Evolutionary conservation across 805 yeast genomes (phyloP).

Genomic region (Saccharomyces paradoxus): DNA sequence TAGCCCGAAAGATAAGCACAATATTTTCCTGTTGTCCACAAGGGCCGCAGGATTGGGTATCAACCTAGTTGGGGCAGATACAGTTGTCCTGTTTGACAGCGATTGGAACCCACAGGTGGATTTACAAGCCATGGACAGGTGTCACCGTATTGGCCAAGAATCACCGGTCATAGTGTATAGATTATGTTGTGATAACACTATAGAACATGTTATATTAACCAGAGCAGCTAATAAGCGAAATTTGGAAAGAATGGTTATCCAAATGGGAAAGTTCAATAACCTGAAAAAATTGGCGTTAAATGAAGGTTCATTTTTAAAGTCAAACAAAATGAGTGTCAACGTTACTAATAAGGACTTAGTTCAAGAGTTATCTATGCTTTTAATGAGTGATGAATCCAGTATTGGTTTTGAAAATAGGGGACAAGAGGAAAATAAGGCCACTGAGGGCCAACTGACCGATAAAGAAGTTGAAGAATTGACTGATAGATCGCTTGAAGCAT

Average conservation of each 20-base stretch:
- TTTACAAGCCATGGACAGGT: slow-evolving; percentile 92
- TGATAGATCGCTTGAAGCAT: slow-evolving; percentile 42
- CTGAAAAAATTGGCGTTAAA: slow-evolving; percentile 32
- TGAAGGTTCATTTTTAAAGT: slow-evolving; percentile 22
- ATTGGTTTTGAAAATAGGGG: slow-evolving; percentile 23
- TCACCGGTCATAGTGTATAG: slow-evolving; percentile 79
- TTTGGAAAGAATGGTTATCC: slow-evolving; percentile 68
- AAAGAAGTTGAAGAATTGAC: slow-evolving; percentile 43
- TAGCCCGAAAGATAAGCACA: slow-evolving; percentile 26
- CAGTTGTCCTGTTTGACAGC: slow-evolving; percentile 81
- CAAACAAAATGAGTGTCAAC: slow-evolving; percentile 12
- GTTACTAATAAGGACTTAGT: slow-evolving; percentile 30
- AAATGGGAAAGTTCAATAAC: slow-evolving; percentile 50
- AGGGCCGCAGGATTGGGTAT: slow-evolving; percentile 94
- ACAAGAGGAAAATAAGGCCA: slow-evolving; percentile 19
- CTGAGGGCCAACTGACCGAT: slow-evolving; percentile 24
- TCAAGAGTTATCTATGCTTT: slow-evolving; percentile 34
- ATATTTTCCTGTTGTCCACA: slow-evolving; percentile 72
- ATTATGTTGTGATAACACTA: slow-evolving; percentile 65
- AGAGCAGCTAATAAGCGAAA: slow-evolving; percentile 74
- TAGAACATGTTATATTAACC: slow-evolving; percentile 74
- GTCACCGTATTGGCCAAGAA: slow-evolving; percentile 85
- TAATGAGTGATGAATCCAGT: slow-evolving; percentile 35
- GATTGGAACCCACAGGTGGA: slow-evolving; percentile 99
- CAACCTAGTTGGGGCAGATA: slow-evolving; percentile 78